A percentile compares a stretch with the other conserved stretches of the same genome.
Evolutionary conservation across 148 eudicot species (phyloP).

Genomic region (Rhododendron mucronatum): DNA sequence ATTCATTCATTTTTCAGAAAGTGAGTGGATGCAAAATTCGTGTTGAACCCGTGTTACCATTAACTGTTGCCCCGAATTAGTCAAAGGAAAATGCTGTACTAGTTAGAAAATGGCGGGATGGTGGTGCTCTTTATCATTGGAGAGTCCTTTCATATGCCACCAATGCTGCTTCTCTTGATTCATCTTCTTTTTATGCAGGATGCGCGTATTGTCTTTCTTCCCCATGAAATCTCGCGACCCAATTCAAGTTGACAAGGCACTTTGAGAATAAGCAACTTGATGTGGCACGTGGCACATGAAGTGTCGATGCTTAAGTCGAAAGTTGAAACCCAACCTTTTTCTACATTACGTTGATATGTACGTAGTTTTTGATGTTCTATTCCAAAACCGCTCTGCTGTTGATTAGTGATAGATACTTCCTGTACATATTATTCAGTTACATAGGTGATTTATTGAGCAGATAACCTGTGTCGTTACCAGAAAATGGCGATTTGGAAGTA

Average conservation of each 20-base stretch:
- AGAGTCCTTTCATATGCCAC: not conserved
- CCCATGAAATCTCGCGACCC: constrained; percentile 27
- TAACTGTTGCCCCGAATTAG: not conserved
- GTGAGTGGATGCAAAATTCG: not conserved
- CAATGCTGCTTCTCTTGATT: constrained; percentile 3
- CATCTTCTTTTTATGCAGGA: constrained; percentile 32
- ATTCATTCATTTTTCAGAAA: not conserved
- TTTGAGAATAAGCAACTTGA: constrained; percentile 11
- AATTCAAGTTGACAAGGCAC: constrained; percentile 19
- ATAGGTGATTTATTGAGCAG: not conserved
- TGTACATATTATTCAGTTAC: not conserved
- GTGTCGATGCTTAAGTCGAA: not conserved
- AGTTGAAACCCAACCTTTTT: not conserved
- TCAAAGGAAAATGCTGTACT: not conserved
- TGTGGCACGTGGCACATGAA: not conserved
- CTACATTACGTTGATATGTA: not conserved
- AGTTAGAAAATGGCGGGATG: not conserved
- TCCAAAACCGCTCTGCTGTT: not conserved
- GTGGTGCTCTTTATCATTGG: not conserved
- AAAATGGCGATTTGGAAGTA: not conserved
- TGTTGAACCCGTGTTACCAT: not conserved
- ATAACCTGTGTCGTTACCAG: not conserved
- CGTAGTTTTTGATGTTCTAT: not conserved
- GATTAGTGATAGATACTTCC: not conserved
- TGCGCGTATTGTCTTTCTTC: constrained; percentile 53